These are phyloP conservation scores for Westerdykella ornata DNA, from an alignment of 2,329 filamentous ascomycete species.

Conservation along the genomic window DNA sequence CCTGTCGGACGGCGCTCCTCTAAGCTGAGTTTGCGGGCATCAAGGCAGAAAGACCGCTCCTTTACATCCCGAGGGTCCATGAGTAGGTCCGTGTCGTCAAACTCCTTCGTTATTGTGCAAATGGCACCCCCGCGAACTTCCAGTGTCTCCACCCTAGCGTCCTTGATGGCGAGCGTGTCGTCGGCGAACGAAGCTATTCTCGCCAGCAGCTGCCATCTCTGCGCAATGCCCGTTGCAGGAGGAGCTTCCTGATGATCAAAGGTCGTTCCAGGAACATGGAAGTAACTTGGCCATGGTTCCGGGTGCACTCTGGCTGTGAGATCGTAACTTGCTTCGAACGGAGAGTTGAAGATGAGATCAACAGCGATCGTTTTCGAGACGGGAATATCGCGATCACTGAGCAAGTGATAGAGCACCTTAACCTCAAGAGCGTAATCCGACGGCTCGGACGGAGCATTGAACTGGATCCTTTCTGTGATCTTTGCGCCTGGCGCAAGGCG, in stretches of 20 bases:
- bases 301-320: conserved; percentile 71
- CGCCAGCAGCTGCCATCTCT: conserved; percentile 74
- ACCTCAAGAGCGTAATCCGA: conserved; percentile 62
- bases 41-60: conserved; percentile 65
- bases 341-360: conserved; percentile 66
- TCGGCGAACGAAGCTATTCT: conserved; percentile 67
- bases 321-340: conserved; percentile 90
- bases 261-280: conserved; percentile 52
- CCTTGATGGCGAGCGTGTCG: conserved; percentile 55
- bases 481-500: conserved; percentile 26
- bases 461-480: conserved; percentile 32
- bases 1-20: conserved; percentile 74
- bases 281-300: conserved; percentile 81
- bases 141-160: conserved; percentile 58
- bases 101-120: conserved; percentile 42
- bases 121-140: conserved; percentile 56
- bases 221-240: conserved; percentile 58
- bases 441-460: conserved; percentile 40
- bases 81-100: conserved; percentile 20
- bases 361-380: conserved; percentile 67
- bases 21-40: conserved; percentile 67
- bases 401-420: conserved; percentile 68
- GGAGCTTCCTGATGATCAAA: conserved; percentile 24
- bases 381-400: conserved; percentile 71
- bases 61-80: conserved; percentile 63